Percentiles rank a stretch among this genome's conserved stretches.
Evolutionary conservation across 2,329 filamentous ascomycete genomes (phyloP).

Genomic region (Stachybotrys echinatus): DNA sequence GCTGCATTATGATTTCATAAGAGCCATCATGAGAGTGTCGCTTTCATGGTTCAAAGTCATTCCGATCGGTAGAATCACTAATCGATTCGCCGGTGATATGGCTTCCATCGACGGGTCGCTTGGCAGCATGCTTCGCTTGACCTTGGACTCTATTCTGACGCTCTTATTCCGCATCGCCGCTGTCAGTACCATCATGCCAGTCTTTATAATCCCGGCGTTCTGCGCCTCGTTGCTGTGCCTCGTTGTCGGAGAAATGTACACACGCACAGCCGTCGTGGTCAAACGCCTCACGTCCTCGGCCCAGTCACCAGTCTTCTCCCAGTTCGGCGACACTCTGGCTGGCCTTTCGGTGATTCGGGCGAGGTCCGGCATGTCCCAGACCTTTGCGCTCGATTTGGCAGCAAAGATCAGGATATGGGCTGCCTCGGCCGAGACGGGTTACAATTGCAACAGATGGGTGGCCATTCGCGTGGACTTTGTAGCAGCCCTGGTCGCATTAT

Average conservation of each 20-base stretch:
- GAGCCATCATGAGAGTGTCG: slow-evolving; percentile 46
- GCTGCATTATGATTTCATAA: slow-evolving; percentile 48
- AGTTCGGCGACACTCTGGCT: slow-evolving; percentile 48
- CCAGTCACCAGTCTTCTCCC: slow-evolving; percentile 50
- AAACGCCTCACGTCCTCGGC: slow-evolving; percentile 40
- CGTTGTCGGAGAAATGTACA: slow-evolving; percentile 44
- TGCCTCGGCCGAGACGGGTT: slow-evolving; percentile 42
- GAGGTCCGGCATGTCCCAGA: slow-evolving; percentile 38
- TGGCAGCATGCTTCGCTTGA: slow-evolving; percentile 36
- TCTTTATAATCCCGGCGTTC: slow-evolving; percentile 42
- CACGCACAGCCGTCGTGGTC: slow-evolving; percentile 40
- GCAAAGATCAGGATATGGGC: slow-evolving; percentile 42
- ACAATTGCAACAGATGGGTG: slow-evolving; percentile 55
- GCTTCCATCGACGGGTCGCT: slow-evolving; percentile 47
- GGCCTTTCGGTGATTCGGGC: slow-evolving; percentile 48
- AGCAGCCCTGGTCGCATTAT: slow-evolving; percentile 45
- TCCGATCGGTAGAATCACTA: slow-evolving; percentile 46
- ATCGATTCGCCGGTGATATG: slow-evolving; percentile 53
- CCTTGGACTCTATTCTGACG: slow-evolving; percentile 34
- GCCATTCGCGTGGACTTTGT: slow-evolving; percentile 48
- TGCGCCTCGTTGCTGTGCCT: slow-evolving; percentile 40
- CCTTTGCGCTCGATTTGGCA: slow-evolving; percentile 44
- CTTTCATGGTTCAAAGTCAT: slow-evolving; percentile 53
- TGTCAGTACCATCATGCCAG: slow-evolving; percentile 45
- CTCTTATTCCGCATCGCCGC: slow-evolving; percentile 41